phyloP scores from a whole-genome alignment of 2,329 filamentous ascomycete genomes.

The Eutypa lata region DNA sequence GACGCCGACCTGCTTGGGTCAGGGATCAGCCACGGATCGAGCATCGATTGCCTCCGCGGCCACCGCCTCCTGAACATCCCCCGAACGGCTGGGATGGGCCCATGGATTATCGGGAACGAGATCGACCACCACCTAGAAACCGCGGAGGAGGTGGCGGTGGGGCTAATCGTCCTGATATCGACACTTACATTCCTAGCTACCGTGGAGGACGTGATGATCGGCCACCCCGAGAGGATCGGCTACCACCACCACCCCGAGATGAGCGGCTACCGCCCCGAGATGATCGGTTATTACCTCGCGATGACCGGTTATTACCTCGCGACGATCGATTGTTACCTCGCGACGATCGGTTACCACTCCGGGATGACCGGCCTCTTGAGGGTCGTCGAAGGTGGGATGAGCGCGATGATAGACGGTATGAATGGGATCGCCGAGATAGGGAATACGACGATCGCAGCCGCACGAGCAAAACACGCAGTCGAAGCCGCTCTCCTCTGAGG shows the following conservation, averaged over 20 bases:
- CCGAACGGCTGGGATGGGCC: conserved; percentile 33
- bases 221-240: conserved; percentile 33
- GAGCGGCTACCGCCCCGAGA: conserved; percentile 15
- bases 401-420: conserved; percentile 34
- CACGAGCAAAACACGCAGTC: conserved; percentile 39
- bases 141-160: conserved; percentile 28
- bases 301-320: too few species aligned
- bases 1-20: conserved; percentile 51
- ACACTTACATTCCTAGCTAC: conserved; percentile 51
- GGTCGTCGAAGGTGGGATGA: conserved; percentile 32
- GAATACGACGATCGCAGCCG: conserved; percentile 34
- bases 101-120: conserved; percentile 37
- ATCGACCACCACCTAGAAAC: conserved; percentile 29
- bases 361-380: conserved; percentile 38
- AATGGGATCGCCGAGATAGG: conserved; percentile 35
- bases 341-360: conserved; percentile 27
- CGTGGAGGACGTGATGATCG: conserved; percentile 30
- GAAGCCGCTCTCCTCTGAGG: conserved; percentile 42
- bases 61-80: conserved; percentile 43
- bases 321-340: conserved; percentile 11
- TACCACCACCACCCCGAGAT: conserved; percentile 8
- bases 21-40: conserved; percentile 40
- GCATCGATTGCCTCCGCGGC: conserved; percentile 45
- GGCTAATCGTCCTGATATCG: conserved; percentile 36
- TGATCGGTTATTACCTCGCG: conserved; percentile 18